A percentile compares a stretch with the other conserved stretches of the same genome.
Conservation (phyloP, 495 filamentous ascomycete genomes). For the Penicillium crystallinum region DNA sequence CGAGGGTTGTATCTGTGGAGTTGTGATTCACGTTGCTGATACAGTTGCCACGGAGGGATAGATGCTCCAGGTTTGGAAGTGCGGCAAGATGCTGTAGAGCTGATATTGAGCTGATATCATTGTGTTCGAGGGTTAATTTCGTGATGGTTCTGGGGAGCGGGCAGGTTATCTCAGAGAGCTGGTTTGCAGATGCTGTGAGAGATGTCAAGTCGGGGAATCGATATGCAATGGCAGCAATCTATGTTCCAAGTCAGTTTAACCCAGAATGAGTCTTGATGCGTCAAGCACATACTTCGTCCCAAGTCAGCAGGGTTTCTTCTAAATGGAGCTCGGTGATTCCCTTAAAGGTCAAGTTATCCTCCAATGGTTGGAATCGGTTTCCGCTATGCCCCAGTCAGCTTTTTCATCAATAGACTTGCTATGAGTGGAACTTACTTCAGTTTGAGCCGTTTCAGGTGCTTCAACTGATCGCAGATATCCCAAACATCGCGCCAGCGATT, state of each 20-base stretch:
- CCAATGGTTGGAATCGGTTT: slow-evolving; percentile 62
- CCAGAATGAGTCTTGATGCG: not conserved
- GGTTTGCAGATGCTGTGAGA: slow-evolving; percentile 54
- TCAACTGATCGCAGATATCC: slow-evolving; percentile 63
- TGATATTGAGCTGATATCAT: slow-evolving; percentile 58
- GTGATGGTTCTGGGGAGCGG: slow-evolving; percentile 46
- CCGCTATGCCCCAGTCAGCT: slow-evolving; percentile 50
- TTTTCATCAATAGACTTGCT: not conserved
- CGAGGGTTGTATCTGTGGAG: slow-evolving; percentile 13
- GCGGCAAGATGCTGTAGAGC: slow-evolving; percentile 52
- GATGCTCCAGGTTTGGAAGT: slow-evolving; percentile 53
- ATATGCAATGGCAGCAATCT: slow-evolving; percentile 35
- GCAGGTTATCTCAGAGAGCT: slow-evolving; percentile 30
- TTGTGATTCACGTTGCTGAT: slow-evolving; percentile 27
- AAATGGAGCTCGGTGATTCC: slow-evolving; percentile 65
- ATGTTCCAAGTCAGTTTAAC: slow-evolving; percentile 4
- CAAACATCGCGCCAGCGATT: slow-evolving; percentile 58
- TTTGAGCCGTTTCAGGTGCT: slow-evolving; percentile 56
- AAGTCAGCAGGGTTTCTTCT: slow-evolving; percentile 64
- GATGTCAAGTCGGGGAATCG: slow-evolving; percentile 57
- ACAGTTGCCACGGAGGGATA: slow-evolving; percentile 42
- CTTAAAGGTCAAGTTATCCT: slow-evolving; percentile 42
- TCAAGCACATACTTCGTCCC: slow-evolving; percentile 56
- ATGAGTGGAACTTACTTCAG: slow-evolving; percentile 54
- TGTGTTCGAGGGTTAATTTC: slow-evolving; percentile 68